Evolutionary conservation across 208 protist genomes (phyloP).

Genomic region (Leishmania turanica): DNA sequence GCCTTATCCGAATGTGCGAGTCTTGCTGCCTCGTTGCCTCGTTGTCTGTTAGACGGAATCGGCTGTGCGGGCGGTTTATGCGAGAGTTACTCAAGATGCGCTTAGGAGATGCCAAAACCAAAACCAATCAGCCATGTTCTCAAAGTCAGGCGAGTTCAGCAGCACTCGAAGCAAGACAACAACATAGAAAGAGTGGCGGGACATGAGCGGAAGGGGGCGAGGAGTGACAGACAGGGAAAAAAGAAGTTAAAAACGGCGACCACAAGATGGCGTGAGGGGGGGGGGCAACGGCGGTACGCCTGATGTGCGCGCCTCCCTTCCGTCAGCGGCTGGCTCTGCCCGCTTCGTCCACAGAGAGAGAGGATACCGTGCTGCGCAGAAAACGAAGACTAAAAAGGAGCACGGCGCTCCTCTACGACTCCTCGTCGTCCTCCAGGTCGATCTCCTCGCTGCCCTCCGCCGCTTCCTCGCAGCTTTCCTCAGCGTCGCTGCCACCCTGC

Average conservation of each 20-base stretch:
- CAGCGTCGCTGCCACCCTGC: slow-evolving; percentile 19
- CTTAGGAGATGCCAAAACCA: background rate
- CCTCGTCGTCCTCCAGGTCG: slow-evolving; percentile 29
- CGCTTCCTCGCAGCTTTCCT: slow-evolving; percentile 17
- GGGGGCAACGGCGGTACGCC: background rate
- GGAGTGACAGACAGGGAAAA: background rate
- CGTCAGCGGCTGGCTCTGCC: background rate
- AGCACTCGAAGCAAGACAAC: background rate
- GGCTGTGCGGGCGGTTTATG: background rate
- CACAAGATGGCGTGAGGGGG: background rate
- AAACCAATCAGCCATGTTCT: background rate
- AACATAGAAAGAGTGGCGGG: background rate
- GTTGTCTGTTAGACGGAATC: background rate
- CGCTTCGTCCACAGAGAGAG: background rate
- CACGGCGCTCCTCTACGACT: background rate
- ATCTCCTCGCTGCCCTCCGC: slow-evolving; percentile 34
- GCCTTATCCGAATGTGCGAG: slow-evolving; percentile 7
- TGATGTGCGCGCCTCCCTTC: background rate
- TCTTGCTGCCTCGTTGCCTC: background rate
- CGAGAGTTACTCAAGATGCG: background rate
- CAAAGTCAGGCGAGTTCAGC: background rate
- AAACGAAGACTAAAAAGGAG: slow-evolving; percentile 10
- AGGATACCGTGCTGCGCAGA: background rate
- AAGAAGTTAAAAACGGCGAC: background rate
- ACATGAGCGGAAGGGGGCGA: background rate